A percentile compares a stretch with the other conserved stretches of the same genome.
Evolutionary conservation across 169 alveolate genomes (phyloP).

Genomic region (Cryptosporidium meleagridis): DNA sequence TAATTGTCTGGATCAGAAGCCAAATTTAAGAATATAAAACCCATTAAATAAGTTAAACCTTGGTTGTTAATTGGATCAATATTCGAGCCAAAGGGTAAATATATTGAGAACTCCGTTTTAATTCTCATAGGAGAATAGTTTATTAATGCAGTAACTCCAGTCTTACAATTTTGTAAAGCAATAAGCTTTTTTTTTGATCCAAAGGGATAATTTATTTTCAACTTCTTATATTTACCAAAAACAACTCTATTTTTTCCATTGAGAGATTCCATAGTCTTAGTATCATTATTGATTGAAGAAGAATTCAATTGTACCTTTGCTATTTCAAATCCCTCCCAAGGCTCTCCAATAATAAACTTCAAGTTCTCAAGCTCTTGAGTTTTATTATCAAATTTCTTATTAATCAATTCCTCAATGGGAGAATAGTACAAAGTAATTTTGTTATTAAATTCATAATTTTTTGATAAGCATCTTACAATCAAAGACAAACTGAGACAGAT

Average conservation of each 20-base stretch:
- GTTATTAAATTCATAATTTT: background rate
- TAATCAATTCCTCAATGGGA: background rate
- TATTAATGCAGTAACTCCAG: slow-evolving; percentile 25
- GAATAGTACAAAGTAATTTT: background rate
- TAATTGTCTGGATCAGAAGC: slow-evolving; percentile 21
- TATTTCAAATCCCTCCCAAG: slow-evolving; percentile 50
- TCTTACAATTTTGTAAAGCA: slow-evolving; percentile 38
- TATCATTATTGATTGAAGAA: background rate
- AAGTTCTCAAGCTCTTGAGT: slow-evolving; percentile 16
- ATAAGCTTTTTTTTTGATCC: slow-evolving; percentile 20
- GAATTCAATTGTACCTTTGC: background rate
- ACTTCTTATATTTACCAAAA: slow-evolving; percentile 13
- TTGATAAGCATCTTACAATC: background rate
- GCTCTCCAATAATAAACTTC: slow-evolving; percentile 18
- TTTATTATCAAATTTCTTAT: background rate
- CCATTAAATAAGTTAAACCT: slow-evolving; percentile 61
- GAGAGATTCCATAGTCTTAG: background rate
- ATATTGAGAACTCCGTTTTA: slow-evolving; percentile 48
- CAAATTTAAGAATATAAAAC: slow-evolving; percentile 32
- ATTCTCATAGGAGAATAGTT: slow-evolving; percentile 53
- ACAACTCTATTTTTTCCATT: background rate
- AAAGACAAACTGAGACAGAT: background rate
- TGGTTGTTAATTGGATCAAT: slow-evolving; percentile 30
- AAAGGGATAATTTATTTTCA: slow-evolving; percentile 11
- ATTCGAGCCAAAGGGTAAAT: slow-evolving; percentile 40